Percentiles rank a stretch among this genome's conserved stretches.
Conservation (phyloP, 2,329 filamentous ascomycete genomes). For the Curvularia verruculosa region DNA sequence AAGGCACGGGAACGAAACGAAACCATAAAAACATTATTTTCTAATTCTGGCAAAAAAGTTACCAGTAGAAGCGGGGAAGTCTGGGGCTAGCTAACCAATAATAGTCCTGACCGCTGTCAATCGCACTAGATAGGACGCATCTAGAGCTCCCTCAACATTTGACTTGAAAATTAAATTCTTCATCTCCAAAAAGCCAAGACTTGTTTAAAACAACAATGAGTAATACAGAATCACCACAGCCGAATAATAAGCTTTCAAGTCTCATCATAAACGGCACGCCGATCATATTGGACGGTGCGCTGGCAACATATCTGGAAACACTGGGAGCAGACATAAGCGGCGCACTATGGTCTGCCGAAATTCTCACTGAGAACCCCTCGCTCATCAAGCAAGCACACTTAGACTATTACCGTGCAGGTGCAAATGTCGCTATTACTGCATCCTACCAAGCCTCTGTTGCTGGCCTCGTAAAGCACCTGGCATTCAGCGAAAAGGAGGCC, state of each 20-base stretch:
- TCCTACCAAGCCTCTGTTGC: conserved; percentile 55
- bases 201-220: neutral
- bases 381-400: conserved; percentile 53
- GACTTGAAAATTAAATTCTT: neutral
- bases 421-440: conserved; percentile 56
- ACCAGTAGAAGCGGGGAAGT: neutral
- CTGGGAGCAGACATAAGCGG: conserved; percentile 53
- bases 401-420: conserved; percentile 54
- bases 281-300: conserved; percentile 54
- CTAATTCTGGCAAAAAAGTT: neutral
- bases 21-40: neutral
- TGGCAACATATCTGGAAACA: conserved; percentile 56
- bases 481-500: conserved; percentile 41
- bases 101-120: neutral
- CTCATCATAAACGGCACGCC: conserved; percentile 31
- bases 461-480: conserved; percentile 50
- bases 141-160: neutral
- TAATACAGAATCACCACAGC: neutral
- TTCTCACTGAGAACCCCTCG: conserved; percentile 49
- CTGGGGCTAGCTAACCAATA: neutral
- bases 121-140: neutral
- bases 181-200: neutral
- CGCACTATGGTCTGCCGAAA: conserved; percentile 54
- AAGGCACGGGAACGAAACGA: neutral
- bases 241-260: conserved; percentile 2